A percentile compares a stretch with the other conserved stretches of the same genome.
Evolutionary conservation across 495 filamentous ascomycete species (phyloP).

Genomic region (Aspergillus mulundensis): DNA sequence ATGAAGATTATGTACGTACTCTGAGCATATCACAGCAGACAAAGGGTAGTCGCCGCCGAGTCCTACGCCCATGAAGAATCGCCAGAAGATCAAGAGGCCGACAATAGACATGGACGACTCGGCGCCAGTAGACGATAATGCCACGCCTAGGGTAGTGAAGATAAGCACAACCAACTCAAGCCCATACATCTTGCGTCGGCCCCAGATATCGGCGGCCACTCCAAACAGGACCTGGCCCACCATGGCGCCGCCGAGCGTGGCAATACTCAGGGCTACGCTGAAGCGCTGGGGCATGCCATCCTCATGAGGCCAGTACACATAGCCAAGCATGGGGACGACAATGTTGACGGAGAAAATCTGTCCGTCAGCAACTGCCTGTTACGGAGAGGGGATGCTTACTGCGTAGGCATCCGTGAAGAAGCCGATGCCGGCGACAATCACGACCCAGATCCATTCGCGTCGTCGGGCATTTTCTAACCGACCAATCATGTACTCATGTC

Average conservation of each 20-base stretch:
- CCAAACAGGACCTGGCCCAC: conserved; percentile 55
- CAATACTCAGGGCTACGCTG: conserved; percentile 42
- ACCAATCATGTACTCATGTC: conserved; percentile 12
- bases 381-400: background rate
- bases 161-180: conserved; percentile 52
- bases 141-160: conserved; percentile 40
- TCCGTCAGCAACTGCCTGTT: background rate
- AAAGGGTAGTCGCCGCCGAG: conserved; percentile 47
- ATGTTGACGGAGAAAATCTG: conserved; percentile 52
- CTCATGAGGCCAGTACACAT: conserved; percentile 45
- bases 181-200: conserved; percentile 57
- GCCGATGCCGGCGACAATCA: conserved; percentile 53
- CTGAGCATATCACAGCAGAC: conserved; percentile 51
- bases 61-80: conserved; percentile 37
- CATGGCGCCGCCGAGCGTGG: conserved; percentile 48
- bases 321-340: conserved; percentile 47
- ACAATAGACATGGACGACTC: conserved; percentile 44
- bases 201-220: no score
- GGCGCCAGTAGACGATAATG: conserved; percentile 24
- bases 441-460: conserved; percentile 27
- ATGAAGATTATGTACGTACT: conserved; percentile 24
- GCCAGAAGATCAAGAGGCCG: conserved; percentile 48
- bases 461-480: conserved; percentile 14
- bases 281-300: conserved; percentile 13
- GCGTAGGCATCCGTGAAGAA: conserved; percentile 60